Evolutionary conservation across 371 early-diverging fungal species (phyloP).

Genomic region (Mucor indicus): DNA sequence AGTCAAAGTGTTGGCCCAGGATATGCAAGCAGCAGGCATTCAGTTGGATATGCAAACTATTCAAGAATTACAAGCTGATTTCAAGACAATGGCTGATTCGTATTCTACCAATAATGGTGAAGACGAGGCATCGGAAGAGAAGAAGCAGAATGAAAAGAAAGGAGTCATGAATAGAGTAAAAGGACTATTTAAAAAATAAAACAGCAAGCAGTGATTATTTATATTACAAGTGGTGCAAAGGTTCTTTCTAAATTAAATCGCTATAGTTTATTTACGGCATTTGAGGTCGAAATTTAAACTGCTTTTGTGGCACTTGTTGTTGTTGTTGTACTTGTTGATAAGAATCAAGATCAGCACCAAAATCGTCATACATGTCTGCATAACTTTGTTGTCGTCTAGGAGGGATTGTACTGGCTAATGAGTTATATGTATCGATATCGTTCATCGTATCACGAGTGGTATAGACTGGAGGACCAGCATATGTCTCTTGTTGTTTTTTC

Average conservation of each 20-base stretch:
- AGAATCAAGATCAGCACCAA: too few species aligned
- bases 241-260: neutral
- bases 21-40: conserved; percentile 41
- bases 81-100: conserved; percentile 6
- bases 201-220: too few species aligned
- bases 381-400: conserved; percentile 32
- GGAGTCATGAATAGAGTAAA: conserved; percentile 31
- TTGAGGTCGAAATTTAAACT: neutral
- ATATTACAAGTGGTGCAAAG: neutral
- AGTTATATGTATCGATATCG: neutral
- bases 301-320: neutral
- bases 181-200: conserved; percentile 27
- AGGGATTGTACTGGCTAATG: conserved; percentile 4
- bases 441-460: too few species aligned
- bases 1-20: conserved; percentile 24
- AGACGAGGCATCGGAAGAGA: conserved; percentile 5
- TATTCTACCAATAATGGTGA: neutral
- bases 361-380: conserved; percentile 21
- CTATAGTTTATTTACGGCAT: neutral
- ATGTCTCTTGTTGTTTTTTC: too few species aligned
- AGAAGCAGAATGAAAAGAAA: conserved; percentile 10
- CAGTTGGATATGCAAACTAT: conserved; percentile 37
- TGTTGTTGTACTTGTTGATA: neutral
- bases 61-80: conserved; percentile 32
- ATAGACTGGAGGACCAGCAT: too few species aligned